Evolutionary conservation across 108 stramenopile species (phyloP).

Genomic region (Chaetoceros tenuissimus): DNA sequence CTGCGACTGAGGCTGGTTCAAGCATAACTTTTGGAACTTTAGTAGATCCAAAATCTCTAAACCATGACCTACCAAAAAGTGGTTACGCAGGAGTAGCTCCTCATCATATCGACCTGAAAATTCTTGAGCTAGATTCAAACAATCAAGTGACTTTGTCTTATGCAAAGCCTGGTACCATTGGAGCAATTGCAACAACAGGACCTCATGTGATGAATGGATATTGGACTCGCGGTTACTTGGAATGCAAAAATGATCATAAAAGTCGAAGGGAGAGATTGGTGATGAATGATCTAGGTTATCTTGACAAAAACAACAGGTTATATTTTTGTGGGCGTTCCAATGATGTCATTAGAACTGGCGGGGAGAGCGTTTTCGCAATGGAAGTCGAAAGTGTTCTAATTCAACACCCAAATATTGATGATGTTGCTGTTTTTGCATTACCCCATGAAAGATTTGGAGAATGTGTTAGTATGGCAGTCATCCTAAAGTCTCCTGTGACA

Average conservation of each 20-base stretch:
- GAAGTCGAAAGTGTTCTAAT: constrained; percentile 78
- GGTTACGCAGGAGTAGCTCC: constrained; percentile 63
- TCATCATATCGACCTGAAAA: constrained; percentile 43
- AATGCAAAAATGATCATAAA: constrained; percentile 11
- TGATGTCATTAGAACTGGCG: constrained; percentile 86
- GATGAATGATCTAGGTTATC: constrained; percentile 71
- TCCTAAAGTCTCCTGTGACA: constrained; percentile 3
- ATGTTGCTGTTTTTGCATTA: constrained; percentile 68
- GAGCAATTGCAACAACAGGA: constrained; percentile 77
- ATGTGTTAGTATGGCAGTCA: constrained; percentile 60
- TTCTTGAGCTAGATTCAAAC: constrained; percentile 17
- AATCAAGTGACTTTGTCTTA: neutral
- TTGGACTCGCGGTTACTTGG: constrained; percentile 56
- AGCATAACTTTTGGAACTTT: constrained; percentile 63
- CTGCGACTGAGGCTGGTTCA: constrained; percentile 91
- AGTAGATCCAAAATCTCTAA: neutral
- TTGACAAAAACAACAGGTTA: constrained; percentile 34
- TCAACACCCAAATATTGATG: constrained; percentile 30
- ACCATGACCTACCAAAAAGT: constrained; percentile 6
- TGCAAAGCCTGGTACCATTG: constrained; percentile 22
- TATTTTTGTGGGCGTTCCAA: constrained; percentile 72
- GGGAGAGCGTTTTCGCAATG: constrained; percentile 78
- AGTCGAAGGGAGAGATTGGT: constrained; percentile 35
- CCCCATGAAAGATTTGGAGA: constrained; percentile 72
- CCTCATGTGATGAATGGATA: constrained; percentile 89